These are phyloP conservation scores for Laguncularia racemosa DNA, from an alignment of 345 rosid genomes.

Conservation along the genomic window DNA sequence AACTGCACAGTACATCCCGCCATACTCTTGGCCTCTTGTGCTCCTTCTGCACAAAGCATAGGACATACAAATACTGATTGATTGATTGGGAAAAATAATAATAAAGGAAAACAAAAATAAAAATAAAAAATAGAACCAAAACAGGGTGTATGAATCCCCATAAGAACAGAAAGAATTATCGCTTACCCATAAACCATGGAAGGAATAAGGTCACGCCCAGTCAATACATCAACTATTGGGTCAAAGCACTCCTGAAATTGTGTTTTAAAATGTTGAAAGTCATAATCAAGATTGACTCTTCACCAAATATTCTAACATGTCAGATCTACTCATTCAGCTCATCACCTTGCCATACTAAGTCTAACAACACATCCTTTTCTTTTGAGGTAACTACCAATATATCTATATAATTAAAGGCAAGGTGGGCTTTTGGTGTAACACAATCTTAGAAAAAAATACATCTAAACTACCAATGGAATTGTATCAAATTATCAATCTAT, in stretches of 20 bases:
- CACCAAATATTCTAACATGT: not conserved
- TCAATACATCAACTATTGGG: conserved; percentile 74
- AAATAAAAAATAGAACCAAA: conserved; percentile 6
- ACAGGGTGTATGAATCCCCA: not conserved
- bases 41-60: conserved; percentile 20
- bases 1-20: conserved; percentile 49
- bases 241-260: conserved; percentile 69
- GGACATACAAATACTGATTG: not conserved
- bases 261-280: not conserved
- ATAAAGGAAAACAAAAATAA: too few relatives aligned
- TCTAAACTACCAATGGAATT: too few relatives aligned
- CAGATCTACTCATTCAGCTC: not conserved
- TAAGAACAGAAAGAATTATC: not conserved
- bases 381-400: too few relatives aligned
- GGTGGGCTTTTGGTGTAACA: too few relatives aligned
- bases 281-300: not conserved
- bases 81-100: not conserved
- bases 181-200: conserved; percentile 91
- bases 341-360: not conserved
- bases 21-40: conserved; percentile 30
- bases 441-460: too few relatives aligned
- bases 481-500: too few relatives aligned
- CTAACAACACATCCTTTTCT: too few relatives aligned
- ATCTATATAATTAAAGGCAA: too few relatives aligned
- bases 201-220: conserved; percentile 79